A percentile compares a stretch with the other conserved stretches of the same genome.
Evolutionary conservation across 2,329 filamentous ascomycete genomes (phyloP).

Genomic region (Aspergillus pseudoglaucus): DNA sequence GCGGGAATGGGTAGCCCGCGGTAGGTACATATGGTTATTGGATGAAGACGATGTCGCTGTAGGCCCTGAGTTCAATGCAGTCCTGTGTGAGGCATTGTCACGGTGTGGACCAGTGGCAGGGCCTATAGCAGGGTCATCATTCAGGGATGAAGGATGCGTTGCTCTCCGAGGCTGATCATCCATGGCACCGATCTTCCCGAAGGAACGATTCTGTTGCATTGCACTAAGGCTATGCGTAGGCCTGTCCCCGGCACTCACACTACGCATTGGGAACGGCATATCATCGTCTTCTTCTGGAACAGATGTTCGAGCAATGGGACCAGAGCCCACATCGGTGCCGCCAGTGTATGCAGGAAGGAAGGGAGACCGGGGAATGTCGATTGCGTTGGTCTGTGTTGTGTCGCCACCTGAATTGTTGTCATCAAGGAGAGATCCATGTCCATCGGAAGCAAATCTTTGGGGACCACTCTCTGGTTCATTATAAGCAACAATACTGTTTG

Average conservation of each 20-base stretch:
- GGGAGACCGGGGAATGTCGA: slow-evolving; percentile 45
- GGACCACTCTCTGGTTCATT: slow-evolving; percentile 33
- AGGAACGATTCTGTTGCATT: slow-evolving; percentile 29
- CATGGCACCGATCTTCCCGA: slow-evolving; percentile 16
- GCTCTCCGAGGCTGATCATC: slow-evolving; percentile 15
- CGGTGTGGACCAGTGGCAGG: slow-evolving; percentile 12
- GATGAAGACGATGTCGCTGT: slow-evolving; percentile 24
- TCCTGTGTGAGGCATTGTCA: slow-evolving; percentile 15
- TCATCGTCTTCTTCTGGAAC: slow-evolving; percentile 39
- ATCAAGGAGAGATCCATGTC: slow-evolving; percentile 27
- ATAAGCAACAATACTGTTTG: slow-evolving; percentile 77
- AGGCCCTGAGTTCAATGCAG: slow-evolving; percentile 16
- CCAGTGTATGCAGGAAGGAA: slow-evolving; percentile 35
- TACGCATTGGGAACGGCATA: slow-evolving; percentile 41
- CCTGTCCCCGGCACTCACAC: slow-evolving; percentile 39
- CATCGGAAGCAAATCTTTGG: slow-evolving; percentile 21
- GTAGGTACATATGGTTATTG: slow-evolving; percentile 30
- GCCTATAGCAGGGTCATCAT: slow-evolving; percentile 15
- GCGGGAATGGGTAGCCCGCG: slow-evolving; percentile 31
- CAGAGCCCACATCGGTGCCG: slow-evolving; percentile 31
- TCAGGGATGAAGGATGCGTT: slow-evolving; percentile 7
- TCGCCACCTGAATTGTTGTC: slow-evolving; percentile 30
- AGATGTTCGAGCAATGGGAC: slow-evolving; percentile 37
- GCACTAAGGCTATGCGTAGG: slow-evolving; percentile 25
- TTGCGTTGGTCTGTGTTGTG: slow-evolving; percentile 34